Evolutionary conservation across 805 yeast genomes (phyloP), one percentile per base, ranked within the genome.

Genomic region (Kazachstania viticola): DNA sequence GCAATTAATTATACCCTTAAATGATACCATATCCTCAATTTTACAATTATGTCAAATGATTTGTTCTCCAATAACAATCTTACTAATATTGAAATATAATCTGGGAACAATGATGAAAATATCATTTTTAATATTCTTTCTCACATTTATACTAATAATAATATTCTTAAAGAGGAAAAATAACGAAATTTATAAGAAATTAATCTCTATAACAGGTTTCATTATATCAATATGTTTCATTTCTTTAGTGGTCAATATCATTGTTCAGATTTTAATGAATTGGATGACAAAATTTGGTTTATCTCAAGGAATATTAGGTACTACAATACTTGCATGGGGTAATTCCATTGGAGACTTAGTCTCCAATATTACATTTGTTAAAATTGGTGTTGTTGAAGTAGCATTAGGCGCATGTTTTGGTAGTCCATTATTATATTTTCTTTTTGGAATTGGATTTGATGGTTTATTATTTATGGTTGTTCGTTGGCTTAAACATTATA

Each of bases 361-460:
- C 1, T 79, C 95, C 0, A 84, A 88, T 44, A 53, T 79, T 22
- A 79, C 93, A 0, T 71, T 88, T 17, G 85, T 94, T 0, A 62
- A 62, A 35, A 69, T 82, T 66, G 95, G 94, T 0, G 75, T 73
- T 58, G 82, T 94, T 0, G 66, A 79, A 28, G 80, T 88, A 80
- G 96, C 96, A 0, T 62, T 91, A n/a, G 81, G 91, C 18, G 95
- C 96, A 0, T 87, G 97, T 48, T 79, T 87, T 52, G 97, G 96
- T 0, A 84, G 95, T 1, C 97, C 97, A 0, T 57, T 88, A 35
- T 53, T 91, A 26, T 79, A 85, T 32, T 61, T 79, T 27, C 60
- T 91, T 9, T 63, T 87, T 25, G 94, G 96, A 0, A 59, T 88
- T 37, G 95, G 96, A 0, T 46, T 78, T 4, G 79, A 81, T 42